phyloP scores from a whole-genome alignment of 2,329 filamentous ascomycete genomes.

The Arthrobotrys sphaeroides region DNA sequence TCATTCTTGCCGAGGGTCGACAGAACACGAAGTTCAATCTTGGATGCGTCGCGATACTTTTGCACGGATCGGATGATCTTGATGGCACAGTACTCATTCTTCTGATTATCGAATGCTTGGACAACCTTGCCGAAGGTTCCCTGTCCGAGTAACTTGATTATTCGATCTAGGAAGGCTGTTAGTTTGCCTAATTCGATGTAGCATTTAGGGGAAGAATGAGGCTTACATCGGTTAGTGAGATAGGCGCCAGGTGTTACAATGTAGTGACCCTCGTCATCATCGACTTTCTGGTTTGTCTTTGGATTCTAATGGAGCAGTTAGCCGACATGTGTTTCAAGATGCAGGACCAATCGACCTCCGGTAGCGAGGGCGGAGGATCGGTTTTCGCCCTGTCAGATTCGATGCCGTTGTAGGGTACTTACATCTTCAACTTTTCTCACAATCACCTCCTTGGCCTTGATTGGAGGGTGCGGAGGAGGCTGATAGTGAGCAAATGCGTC shows the following conservation, averaged over 20 bases:
- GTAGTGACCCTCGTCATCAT: slow-evolving; percentile 97
- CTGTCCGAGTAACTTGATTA: slow-evolving; percentile 88
- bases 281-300: slow-evolving; percentile 70
- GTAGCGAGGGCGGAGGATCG: background rate
- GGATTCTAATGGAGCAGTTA: slow-evolving; percentile 34
- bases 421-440: slow-evolving; percentile 73
- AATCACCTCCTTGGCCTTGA: slow-evolving; percentile 84
- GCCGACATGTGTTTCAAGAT: background rate
- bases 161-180: slow-evolving; percentile 73
- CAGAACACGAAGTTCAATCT: slow-evolving; percentile 91
- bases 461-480: slow-evolving; percentile 84
- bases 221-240: slow-evolving; percentile 88
- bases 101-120: slow-evolving; percentile 82
- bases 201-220: background rate
- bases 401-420: slow-evolving; percentile 59
- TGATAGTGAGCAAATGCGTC: slow-evolving; percentile 82
- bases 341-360: background rate
- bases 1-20: slow-evolving; percentile 93
- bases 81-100: slow-evolving; percentile 84
- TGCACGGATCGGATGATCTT: slow-evolving; percentile 99
- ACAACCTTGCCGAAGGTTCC: slow-evolving; percentile 99
- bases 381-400: background rate
- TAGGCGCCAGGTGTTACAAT: slow-evolving; percentile 87
- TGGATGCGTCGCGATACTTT: slow-evolving; percentile 94
- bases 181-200: background rate